Evolutionary conservation across 805 yeast genomes (phyloP), one percentile per base, ranked within the genome.

Genomic region (Metschnikowia vanudenii): DNA sequence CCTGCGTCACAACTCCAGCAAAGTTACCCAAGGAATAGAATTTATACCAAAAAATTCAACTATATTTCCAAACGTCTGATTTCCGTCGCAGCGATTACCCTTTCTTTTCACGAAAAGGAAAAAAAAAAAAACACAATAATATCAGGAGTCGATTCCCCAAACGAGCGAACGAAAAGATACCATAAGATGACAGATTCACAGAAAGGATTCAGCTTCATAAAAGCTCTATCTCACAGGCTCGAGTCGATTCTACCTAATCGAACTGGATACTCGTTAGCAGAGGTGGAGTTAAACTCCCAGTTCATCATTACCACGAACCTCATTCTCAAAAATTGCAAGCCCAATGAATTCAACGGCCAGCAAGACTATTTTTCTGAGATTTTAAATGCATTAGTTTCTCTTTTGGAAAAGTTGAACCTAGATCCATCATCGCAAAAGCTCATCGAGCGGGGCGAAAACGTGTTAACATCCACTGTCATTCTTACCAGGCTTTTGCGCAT

Each of bases 221-320:
- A 37, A 11, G 46, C 57, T 4, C 40, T 55, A 29, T 40, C 47
- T 37, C 18, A 41, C 18, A 43, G 75, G 37, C 56, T 72, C 34
- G 68, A 63, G 40, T 58, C 65, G 20, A 56, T 70, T 20, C 57
- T 72, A 19, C 76, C 76, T 14, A 63, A 58, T 52, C 55, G 69
- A 24, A 65, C 74, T 1, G 74, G 75, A n/a, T 61, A 63, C 48
- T 53, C 68, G 3, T 48, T 68, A 10, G 63, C 64, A 10, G 76
- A 72, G 46, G 72, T 71, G 8, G 75, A 71, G 55, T 56, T 70
- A 36, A 67, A 71, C 45, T 68, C 73, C 2, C 76, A 71, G 49
- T 72, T 63, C 47, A 46, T 64, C 17, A 52, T 58, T 20, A 64
- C 75, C 17, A 63, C 62, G 20, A 53, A 60, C 28, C 59, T 69